These are phyloP conservation scores for Diaporthe helianthi DNA, from an alignment of 2,329 filamentous ascomycete genomes.

Conservation along the genomic window DNA sequence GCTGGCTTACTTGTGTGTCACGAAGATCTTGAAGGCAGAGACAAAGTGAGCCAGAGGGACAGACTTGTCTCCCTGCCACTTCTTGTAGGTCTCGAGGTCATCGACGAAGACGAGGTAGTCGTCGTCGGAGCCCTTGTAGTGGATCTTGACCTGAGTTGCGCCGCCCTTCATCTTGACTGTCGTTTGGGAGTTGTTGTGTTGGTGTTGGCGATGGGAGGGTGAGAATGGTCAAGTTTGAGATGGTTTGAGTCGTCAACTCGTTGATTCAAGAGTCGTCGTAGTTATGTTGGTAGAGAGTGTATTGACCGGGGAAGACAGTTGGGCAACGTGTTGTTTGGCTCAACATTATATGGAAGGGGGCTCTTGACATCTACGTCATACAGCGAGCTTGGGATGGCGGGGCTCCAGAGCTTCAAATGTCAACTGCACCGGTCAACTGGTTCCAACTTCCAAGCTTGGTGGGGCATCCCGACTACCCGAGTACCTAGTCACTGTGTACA, in stretches of 20 bases:
- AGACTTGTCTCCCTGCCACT: slow-evolving; percentile 83
- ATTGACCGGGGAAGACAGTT: not conserved
- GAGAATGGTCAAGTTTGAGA: slow-evolving; percentile 6
- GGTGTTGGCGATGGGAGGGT: slow-evolving; percentile 25
- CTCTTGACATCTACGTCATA: slow-evolving; percentile 35
- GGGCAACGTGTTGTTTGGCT: slow-evolving; percentile 21
- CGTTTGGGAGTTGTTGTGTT: slow-evolving; percentile 18
- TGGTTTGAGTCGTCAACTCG: slow-evolving; percentile 28
- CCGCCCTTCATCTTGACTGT: slow-evolving; percentile 57
- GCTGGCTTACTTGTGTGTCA: slow-evolving; percentile 82
- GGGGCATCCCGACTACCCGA: slow-evolving; percentile 23
- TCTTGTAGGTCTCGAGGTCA: slow-evolving; percentile 70
- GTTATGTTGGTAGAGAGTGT: slow-evolving; percentile 11
- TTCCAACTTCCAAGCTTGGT: slow-evolving; percentile 27
- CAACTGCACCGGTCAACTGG: too few relatives aligned
- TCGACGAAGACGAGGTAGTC: slow-evolving; percentile 68
- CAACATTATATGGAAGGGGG: slow-evolving; percentile 33
- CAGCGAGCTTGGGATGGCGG: slow-evolving; percentile 21
- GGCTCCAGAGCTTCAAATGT: slow-evolving; percentile 19
- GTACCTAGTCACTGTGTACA: too few relatives aligned
- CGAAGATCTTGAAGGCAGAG: slow-evolving; percentile 86
- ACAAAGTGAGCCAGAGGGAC: slow-evolving; percentile 80
- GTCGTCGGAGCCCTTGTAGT: slow-evolving; percentile 76
- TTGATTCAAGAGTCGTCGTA: slow-evolving; percentile 20
- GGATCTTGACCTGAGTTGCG: slow-evolving; percentile 75